A percentile compares a stretch with the other conserved stretches of the same genome.
Evolutionary conservation across 2,329 filamentous ascomycete genomes (phyloP).

Genomic region (Trichoderma harzianum): DNA sequence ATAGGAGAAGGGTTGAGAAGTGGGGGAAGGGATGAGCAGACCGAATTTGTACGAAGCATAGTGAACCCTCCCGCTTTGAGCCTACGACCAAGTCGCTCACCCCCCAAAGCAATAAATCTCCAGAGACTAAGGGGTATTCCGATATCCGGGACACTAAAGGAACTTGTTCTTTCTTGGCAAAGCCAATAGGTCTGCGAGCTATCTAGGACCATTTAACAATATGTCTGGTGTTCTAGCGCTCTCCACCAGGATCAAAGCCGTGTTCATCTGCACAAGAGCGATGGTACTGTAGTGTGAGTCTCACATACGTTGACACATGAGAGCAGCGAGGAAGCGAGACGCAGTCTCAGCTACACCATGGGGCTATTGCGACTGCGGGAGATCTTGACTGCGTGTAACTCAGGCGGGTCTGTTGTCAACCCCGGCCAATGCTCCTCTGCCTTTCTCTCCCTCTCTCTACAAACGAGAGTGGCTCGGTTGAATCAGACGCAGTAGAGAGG

Average conservation of each 20-base stretch:
- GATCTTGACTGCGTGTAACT: background rate
- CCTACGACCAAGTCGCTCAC: too few relatives aligned
- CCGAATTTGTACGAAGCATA: background rate
- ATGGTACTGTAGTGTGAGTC: background rate
- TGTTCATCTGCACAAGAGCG: background rate
- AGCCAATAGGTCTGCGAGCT: background rate
- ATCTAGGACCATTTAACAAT: background rate
- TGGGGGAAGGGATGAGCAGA: background rate
- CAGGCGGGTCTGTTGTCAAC: background rate
- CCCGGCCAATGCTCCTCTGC: background rate
- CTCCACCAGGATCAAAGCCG: background rate
- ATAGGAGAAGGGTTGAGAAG: background rate
- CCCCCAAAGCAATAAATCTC: background rate
- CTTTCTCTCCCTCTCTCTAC: background rate
- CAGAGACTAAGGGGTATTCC: background rate
- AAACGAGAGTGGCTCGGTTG: background rate
- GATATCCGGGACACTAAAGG: background rate
- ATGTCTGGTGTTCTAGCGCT: background rate
- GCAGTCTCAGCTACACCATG: background rate
- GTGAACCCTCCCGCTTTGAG: background rate
- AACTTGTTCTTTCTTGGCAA: background rate
- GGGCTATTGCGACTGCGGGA: background rate
- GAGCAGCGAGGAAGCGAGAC: background rate
- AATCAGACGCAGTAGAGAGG: background rate
- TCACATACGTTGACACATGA: background rate